These are phyloP conservation scores for Parathielavia hyrcaniae DNA, from an alignment of 495 filamentous ascomycete species.

Conservation along the genomic window DNA sequence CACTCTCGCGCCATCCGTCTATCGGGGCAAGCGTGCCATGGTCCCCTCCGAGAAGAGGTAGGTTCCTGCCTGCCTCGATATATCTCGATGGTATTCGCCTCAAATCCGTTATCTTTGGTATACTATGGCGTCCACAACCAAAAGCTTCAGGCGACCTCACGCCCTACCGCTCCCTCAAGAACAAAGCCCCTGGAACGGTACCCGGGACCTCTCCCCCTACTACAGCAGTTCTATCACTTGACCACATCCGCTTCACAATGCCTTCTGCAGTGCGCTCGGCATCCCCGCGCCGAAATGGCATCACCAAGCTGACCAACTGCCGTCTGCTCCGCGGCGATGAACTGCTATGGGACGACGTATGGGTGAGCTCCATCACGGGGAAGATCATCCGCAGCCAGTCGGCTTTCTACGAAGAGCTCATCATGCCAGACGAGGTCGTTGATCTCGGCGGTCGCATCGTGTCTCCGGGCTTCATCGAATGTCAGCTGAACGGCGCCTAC, in stretches of 20 bases:
- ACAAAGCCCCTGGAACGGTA: background rate
- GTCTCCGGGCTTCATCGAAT: constrained; percentile 75
- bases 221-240: background rate
- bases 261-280: constrained; percentile 8
- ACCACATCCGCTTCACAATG: background rate
- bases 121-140: background rate
- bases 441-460: constrained; percentile 74
- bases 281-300: constrained; percentile 36
- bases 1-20: background rate
- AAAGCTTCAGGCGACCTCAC: background rate
- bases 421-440: constrained; percentile 53
- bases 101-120: background rate
- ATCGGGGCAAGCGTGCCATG: constrained; percentile 1
- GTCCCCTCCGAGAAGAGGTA: background rate
- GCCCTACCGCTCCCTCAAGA: background rate
- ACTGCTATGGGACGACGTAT: constrained; percentile 67
- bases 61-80: background rate
- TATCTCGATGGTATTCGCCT: background rate
- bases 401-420: constrained; percentile 64
- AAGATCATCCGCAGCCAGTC: constrained; percentile 70
- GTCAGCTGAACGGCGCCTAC: constrained; percentile 78
- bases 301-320: constrained; percentile 82
- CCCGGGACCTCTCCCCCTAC: background rate
- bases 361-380: constrained; percentile 68
- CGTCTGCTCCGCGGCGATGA: constrained; percentile 56